Base-by-base conservation (phyloP, 257 asterid genomes). In the Knoxia roxburghii region DNA sequence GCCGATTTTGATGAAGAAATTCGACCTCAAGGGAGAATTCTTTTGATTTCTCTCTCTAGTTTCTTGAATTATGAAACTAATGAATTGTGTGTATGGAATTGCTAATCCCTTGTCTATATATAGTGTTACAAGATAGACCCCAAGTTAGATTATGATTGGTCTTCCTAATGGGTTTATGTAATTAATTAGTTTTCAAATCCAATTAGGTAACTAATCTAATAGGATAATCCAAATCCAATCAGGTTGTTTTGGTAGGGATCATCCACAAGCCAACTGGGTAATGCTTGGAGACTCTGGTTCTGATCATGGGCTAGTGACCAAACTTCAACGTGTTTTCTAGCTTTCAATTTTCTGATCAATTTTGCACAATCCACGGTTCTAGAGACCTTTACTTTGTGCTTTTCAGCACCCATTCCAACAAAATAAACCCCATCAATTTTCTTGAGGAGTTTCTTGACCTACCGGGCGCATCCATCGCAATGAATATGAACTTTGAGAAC, bases 401-500 rank as follows among this genome's bases (percentile, higher is more conserved):
- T 80, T 64, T 81, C 83, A 23, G 69, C 60, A 54, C 79, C 76
- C 68, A 81, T 73, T 68, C 52, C 71, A 80, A 90, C 97, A 59
- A 80, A 72, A 52, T 81, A 88, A 51, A 85, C 90, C 49, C 87
- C 90, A 78, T 80, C 83, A 39, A 83, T 76, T 78, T 71, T 81
- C 10, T 68, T 68, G 45, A 89, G 89, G 41, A 82, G 68, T 80
- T 85, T 89, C 82, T 75, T 87, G 70, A 87, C 93, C 77, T 81
- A 82, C 35, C 61, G 72, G 75, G 62, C 72, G 76, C 96, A 89
- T 37, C 96, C 96, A 53, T 79, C 77, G 65, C 96, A 89, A 41
- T 89, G 85, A 55, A 87, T 85, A 53, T 82, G 89, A 62, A 89
- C 91, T 85, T 80, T 89, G 54, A 89, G 88, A 64, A 77, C 65